Evolutionary conservation across 495 filamentous ascomycete genomes (phyloP).

Genomic region (Podospora pseudocomata): DNA sequence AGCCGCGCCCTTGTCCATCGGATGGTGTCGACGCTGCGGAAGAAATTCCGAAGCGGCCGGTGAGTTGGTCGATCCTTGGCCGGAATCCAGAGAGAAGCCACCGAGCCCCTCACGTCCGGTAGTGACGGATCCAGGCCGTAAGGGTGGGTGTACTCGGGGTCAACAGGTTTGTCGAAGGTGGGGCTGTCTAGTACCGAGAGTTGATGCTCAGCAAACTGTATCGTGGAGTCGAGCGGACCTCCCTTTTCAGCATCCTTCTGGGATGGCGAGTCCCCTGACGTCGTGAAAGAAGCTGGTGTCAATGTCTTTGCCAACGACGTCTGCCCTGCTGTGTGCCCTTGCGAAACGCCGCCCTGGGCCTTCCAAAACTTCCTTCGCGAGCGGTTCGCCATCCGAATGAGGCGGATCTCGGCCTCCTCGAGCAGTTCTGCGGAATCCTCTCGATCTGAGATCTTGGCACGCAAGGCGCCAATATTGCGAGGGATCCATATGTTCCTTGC

Average conservation of each 20-base stretch:
- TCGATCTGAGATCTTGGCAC: conserved; percentile 55
- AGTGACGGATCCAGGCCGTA: conserved; percentile 40
- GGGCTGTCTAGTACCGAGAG: conserved; percentile 20
- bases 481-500: conserved; percentile 62
- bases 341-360: conserved; percentile 33
- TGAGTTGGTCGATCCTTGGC: conserved; percentile 54
- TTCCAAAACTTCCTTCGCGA: conserved; percentile 48
- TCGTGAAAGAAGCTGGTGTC: conserved; percentile 1
- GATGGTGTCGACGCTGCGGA: conserved; percentile 70
- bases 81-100: conserved; percentile 76
- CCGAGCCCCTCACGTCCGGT: conserved; percentile 54
- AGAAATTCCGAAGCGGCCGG: conserved; percentile 50
- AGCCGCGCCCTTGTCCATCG: conserved; percentile 77
- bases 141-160: conserved; percentile 34
- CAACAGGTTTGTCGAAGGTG: conserved; percentile 15
- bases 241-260: conserved; percentile 27
- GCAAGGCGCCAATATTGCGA: conserved; percentile 52
- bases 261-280: not conserved
- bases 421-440: conserved; percentile 58
- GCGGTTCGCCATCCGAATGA: conserved; percentile 59
- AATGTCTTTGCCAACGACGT: conserved; percentile 16
- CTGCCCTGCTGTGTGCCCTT: conserved; percentile 25
- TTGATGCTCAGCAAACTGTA: conserved; percentile 22
- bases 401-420: conserved; percentile 61
- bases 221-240: conserved; percentile 16